A percentile compares a stretch with the other conserved stretches of the same genome.
Conservation (phyloP, 2,329 filamentous ascomycete genomes). For the Penicillium sp. region DNA sequence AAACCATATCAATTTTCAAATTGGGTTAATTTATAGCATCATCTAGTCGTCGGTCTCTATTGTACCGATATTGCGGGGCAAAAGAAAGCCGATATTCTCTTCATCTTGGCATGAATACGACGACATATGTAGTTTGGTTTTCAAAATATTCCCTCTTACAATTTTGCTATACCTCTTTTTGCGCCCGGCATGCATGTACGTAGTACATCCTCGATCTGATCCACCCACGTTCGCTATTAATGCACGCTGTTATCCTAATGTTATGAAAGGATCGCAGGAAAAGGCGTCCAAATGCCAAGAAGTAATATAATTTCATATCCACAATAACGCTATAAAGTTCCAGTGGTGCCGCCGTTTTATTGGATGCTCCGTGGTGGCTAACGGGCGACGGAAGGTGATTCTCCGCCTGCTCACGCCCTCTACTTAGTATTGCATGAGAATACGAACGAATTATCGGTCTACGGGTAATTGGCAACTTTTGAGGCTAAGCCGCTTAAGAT, state of each 20-base stretch:
- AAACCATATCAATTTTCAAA: too few species aligned
- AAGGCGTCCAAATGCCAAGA: neutral
- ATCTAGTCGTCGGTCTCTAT: slow-evolving; percentile 1
- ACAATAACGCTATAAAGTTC: neutral
- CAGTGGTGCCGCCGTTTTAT: neutral
- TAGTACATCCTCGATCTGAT: neutral
- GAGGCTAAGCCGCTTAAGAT: neutral
- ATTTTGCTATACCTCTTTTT: too few species aligned
- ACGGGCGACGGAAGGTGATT: neutral
- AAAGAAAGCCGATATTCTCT: neutral
- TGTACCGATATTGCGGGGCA: slow-evolving; percentile 11
- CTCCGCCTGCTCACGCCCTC: neutral
- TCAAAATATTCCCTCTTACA: neutral
- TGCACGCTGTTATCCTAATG: neutral
- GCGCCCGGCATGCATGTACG: neutral
- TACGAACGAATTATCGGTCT: neutral
- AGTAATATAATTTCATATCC: neutral
- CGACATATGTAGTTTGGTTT: neutral
- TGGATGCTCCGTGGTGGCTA: neutral
- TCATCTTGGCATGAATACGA: neutral
- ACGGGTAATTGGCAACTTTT: neutral
- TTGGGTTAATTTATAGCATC: neutral
- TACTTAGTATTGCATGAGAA: neutral
- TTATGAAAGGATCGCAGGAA: neutral
- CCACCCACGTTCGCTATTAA: neutral